Evolutionary conservation across 495 filamentous ascomycete genomes (phyloP), one percentile per base, ranked within the genome.

Genomic region (Apodospora peruviana): DNA sequence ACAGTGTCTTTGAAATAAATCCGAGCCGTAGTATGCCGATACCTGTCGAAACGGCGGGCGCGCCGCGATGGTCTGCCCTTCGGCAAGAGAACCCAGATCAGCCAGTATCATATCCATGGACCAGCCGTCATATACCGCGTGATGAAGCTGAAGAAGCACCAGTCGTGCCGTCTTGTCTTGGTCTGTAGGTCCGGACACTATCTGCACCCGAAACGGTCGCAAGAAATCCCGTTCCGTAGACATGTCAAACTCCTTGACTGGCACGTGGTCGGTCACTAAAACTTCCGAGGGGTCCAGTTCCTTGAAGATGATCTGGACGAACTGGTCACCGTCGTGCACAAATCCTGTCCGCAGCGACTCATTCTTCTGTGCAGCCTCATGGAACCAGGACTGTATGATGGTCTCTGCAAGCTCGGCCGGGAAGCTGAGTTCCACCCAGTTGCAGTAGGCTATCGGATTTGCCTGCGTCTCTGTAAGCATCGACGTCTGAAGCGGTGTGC

Each of bases 41-140:
- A 87, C 53, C 1, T 67, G 51, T 0, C 69, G 49, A 52, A 78
- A 87, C 43, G 77, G 72, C 3, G 83, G 79, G 43, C 80, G 67
- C 1, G 56, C 2, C 24, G 25, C n/a, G 20, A 14, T n/a, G 27
- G 27, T 32, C 14, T 32, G 7, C 27, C 63, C 63, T 21, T 36
- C 53, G 43, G 72, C 59, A 3, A 81, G 55, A 5, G 48, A 52
- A 24, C 71, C 60, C 2, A 94, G 70, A 56, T 91, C 86, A 3
- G 71, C 66, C 18, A 88, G 57, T 0, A 93, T 61, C 25, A 89
- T 63, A 45, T 91, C 87, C 57, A 87, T 74, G 4, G 85, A 87
- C 88, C 88, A 94, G 5, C 87, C 88, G 57, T 94, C 88, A 55
- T 93, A 93, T 0, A 91, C 59, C 0, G 84, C 79, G 65, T 94